These are phyloP conservation scores for Fusarium veterinarium DNA, from an alignment of 2,329 filamentous ascomycete genomes.

Conservation along the genomic window DNA sequence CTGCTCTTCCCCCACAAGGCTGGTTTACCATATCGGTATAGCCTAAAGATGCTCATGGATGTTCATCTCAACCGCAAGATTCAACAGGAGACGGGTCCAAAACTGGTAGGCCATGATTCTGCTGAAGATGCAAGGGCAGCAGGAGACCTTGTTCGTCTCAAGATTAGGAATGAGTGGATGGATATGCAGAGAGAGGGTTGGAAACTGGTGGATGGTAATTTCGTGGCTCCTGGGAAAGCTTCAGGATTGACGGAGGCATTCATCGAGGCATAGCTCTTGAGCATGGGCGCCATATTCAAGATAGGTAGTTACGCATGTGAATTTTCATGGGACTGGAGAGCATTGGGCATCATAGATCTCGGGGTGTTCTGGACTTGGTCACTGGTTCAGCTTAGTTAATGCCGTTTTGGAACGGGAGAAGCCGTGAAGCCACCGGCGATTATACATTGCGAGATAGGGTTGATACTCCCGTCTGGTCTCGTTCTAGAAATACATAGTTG, in stretches of 20 bases:
- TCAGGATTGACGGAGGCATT: constrained; percentile 52
- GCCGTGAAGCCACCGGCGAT: constrained; percentile 9
- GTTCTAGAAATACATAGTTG: constrained; percentile 53
- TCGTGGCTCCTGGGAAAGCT: constrained; percentile 53
- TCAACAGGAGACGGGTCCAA: constrained; percentile 71
- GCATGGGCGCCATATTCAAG: neutral
- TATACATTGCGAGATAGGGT: constrained; percentile 42
- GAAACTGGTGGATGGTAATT: constrained; percentile 64
- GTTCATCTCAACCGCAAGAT: constrained; percentile 79
- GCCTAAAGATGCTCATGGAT: constrained; percentile 80
- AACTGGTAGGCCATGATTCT: constrained; percentile 82
- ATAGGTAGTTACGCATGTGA: neutral
- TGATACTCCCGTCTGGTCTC: constrained; percentile 39
- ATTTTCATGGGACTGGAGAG: neutral
- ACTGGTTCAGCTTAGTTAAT: neutral
- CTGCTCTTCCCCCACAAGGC: constrained; percentile 82
- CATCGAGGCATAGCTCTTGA: constrained; percentile 46
- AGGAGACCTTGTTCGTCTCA: constrained; percentile 83
- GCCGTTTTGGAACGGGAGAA: neutral
- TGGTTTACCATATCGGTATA: constrained; percentile 81
- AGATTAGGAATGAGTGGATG: constrained; percentile 77
- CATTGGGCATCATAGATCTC: neutral
- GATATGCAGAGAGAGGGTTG: constrained; percentile 75
- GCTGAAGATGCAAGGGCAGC: constrained; percentile 91
- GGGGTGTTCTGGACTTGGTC: neutral